Base-by-base conservation (phyloP, 495 filamentous ascomycete genomes). In the Penicillium daleae region DNA sequence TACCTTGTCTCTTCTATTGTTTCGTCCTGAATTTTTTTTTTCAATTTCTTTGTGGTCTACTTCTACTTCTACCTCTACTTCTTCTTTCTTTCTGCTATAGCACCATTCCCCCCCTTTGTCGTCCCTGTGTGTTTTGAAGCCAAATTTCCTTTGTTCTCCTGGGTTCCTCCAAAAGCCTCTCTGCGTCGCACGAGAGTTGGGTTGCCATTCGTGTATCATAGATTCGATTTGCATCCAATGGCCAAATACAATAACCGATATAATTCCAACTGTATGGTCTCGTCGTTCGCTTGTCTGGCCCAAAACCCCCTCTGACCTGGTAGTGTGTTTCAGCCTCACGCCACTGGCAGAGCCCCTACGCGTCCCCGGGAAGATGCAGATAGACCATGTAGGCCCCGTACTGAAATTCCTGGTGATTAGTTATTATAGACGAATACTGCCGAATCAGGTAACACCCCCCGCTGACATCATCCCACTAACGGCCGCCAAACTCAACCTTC, bases 381-480 rank as follows among this genome's bases (percentile, higher is more conserved):
- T 1, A 12, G 21, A 22, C 19, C 46, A 29, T 50, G 46, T 24
- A 50, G 46, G 22, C 26, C 46, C 26, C 40, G 27, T 46, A 24
- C 22, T 9, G 7, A 22, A 12, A 9, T 21, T 22, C 1, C 19
- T 4, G 24, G n/a, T 22, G 10, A 10, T 44, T 19, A 21, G 39
- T 42, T 42, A n/a, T 21, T 12, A 3, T 12, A 31, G 29, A 32
- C 22, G 17, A 51, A 49, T 17, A 32, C 24, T 24, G 6, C 42
- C 57, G 42, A 61, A 61, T 65, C 51, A 64, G 58, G 54, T 61
- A 57, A 46, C 46, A 52, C 60, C 58, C 64, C 62, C 63, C 68
- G 72, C 76, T 78, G 76, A 78, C 76, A 78, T 78, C 76, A 78
- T 73, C 69, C 65, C 61, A 56, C 59, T 48, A 62, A n/a, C 29